These are phyloP conservation scores for Acrocalymma vagum DNA, from an alignment of 2,329 filamentous ascomycete genomes.

Conservation along the genomic window DNA sequence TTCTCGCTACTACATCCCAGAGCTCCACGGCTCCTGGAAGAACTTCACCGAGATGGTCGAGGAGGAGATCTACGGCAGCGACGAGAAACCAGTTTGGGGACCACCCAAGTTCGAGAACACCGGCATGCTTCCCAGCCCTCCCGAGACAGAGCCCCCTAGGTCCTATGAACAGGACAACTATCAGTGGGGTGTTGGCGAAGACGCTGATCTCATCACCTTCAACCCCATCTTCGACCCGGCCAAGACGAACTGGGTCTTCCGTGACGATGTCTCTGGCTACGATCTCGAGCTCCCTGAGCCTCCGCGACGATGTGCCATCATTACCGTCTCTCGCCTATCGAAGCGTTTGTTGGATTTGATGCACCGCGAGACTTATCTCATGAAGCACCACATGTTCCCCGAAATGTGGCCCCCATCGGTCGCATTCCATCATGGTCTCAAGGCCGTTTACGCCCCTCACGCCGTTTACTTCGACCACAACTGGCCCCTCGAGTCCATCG, in stretches of 20 bases:
- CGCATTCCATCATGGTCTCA: slow-evolving; percentile 79
- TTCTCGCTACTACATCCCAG: slow-evolving; percentile 76
- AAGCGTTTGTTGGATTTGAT: slow-evolving; percentile 76
- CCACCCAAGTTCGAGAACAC: slow-evolving; percentile 55
- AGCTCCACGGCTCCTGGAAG: slow-evolving; percentile 72
- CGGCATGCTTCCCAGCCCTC: slow-evolving; percentile 65
- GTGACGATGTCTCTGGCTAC: slow-evolving; percentile 74
- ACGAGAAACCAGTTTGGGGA: slow-evolving; percentile 71
- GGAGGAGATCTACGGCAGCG: slow-evolving; percentile 59
- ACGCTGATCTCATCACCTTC: slow-evolving; percentile 77
- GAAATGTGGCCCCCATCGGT: slow-evolving; percentile 82
- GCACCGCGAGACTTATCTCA: slow-evolving; percentile 77
- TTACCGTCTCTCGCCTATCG: slow-evolving; percentile 78
- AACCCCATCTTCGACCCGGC: slow-evolving; percentile 81
- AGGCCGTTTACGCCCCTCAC: slow-evolving; percentile 80
- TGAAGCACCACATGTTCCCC: slow-evolving; percentile 76
- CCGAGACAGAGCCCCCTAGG: slow-evolving; percentile 70
- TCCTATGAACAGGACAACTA: slow-evolving; percentile 70
- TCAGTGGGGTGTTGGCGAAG: slow-evolving; percentile 78
- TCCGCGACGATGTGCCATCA: slow-evolving; percentile 78
- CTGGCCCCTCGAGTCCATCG: slow-evolving; percentile 63
- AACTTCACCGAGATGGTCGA: slow-evolving; percentile 73
- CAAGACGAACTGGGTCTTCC: slow-evolving; percentile 77
- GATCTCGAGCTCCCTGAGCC: slow-evolving; percentile 62
- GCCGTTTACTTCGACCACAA: slow-evolving; percentile 81